Evolutionary conservation across 2,329 filamentous ascomycete genomes (phyloP), one percentile per base, ranked within the genome.

Genomic region (Fusarium sacchari): DNA sequence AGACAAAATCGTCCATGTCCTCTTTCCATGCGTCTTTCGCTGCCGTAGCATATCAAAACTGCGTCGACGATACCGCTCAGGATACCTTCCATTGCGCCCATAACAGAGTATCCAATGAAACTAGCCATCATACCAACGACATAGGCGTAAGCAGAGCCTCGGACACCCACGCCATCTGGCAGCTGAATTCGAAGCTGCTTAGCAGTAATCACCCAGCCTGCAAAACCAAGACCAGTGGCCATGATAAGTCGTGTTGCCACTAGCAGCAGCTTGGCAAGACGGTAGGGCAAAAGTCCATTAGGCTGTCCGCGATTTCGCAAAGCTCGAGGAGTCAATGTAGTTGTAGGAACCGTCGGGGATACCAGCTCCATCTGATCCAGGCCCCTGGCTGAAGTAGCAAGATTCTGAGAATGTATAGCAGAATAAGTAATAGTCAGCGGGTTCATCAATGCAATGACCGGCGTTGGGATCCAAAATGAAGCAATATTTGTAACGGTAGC

Each of bases 181-280:
- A 84, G 83, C 79, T 84, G 85, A 26, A 96, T 85, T 58, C 88
- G 86, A 8, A 98, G 86, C 82, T 93, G 92, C 71, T 94, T 91
- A 17, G 96, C 95, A 40, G 95, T 97, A 52, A 94, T 93, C 14
- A 98, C 94, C 96, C 96, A 99, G n/a, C 94, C 96, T 8, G 94
- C 95, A 78, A 98, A 97, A 2, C 96, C 96, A 36, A 99, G 89
- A 1, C 92, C 93, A 52, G 95, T 90, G 0, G 94, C 94, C 90
- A 98, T 97, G 78, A 98, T 93, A 80, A 96, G 93, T 24, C 96
- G 91, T 3, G 95, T 96, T 7, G 96, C 94, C 76, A 98, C 94
- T 7, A 99, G 89, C 13, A 99, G 88, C 34, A 98, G 88, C 81
- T 98, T 98, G 4, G 96, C 93, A 14, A 98, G 90, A 9, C 94